phyloP scores from a whole-genome alignment of 352 stramenopile genomes.

The Achlya hypogyna region DNA sequence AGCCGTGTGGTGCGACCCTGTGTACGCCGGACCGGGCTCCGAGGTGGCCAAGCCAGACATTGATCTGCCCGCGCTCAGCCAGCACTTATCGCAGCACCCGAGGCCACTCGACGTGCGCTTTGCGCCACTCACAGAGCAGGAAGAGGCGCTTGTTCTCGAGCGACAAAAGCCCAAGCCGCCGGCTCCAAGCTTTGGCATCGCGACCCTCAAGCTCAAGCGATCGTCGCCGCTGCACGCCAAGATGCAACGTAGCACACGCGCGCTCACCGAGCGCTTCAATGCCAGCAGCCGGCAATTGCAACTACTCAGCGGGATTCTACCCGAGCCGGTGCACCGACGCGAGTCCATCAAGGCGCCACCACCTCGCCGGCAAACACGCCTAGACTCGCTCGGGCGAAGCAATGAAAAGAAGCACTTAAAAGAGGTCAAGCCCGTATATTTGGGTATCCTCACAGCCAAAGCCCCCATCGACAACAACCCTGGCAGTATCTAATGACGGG shows the following conservation, averaged over 20 bases:
- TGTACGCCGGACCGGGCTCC: constrained; percentile 7
- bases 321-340: neutral
- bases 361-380: neutral
- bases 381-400: neutral
- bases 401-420: constrained; percentile 16
- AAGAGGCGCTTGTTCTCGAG: neutral
- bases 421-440: constrained; percentile 15
- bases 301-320: neutral
- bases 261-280: neutral
- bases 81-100: neutral
- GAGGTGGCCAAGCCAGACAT: constrained; percentile 14
- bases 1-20: constrained; percentile 11
- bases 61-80: neutral
- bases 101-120: neutral
- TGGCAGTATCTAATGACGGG: neutral
- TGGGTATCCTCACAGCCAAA: constrained; percentile 2
- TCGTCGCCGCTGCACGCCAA: neutral
- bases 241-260: neutral
- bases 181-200: neutral
- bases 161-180: constrained; percentile 4
- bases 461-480: neutral
- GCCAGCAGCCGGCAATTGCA: neutral
- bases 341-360: neutral
- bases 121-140: neutral
- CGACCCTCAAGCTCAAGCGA: neutral